These are phyloP conservation scores for Polytolypa hystricis DNA, from an alignment of 2,329 filamentous ascomycete genomes.

Conservation along the genomic window DNA sequence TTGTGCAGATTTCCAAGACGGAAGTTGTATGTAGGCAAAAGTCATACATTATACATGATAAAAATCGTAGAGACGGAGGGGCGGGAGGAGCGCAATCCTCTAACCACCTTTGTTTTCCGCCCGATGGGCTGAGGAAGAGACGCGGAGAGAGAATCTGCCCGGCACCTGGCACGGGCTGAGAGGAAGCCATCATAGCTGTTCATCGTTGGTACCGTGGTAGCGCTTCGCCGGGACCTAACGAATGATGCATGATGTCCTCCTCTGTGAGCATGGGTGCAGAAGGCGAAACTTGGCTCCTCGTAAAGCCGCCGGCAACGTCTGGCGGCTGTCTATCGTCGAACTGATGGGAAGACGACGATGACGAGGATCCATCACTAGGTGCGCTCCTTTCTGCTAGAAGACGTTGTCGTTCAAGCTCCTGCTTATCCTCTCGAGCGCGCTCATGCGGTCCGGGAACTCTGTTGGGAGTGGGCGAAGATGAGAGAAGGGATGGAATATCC, in stretches of 20 bases:
- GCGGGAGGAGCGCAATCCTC: no score
- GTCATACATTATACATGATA: no score
- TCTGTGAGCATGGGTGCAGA: conserved; percentile 45
- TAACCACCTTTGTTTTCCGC: no score
- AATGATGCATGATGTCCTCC: conserved; percentile 37
- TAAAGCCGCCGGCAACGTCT: no score
- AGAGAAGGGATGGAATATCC: background rate
- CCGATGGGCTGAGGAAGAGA: no score
- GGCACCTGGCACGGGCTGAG: no score
- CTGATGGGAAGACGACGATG: conserved; percentile 7
- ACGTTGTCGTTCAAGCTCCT: conserved; percentile 58
- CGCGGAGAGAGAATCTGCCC: no score
- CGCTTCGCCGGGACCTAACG: conserved; percentile 28
- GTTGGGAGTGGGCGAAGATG: conserved; percentile 7
- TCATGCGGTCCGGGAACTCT: conserved; percentile 31
- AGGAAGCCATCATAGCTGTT: no score
- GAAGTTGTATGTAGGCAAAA: no score
- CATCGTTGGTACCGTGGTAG: conserved; percentile 36
- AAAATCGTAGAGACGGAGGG: no score
- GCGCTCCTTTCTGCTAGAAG: conserved; percentile 55
- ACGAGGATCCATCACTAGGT: conserved; percentile 30
- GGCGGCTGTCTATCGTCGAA: conserved; percentile 15
- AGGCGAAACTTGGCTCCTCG: background rate
- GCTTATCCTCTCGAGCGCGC: conserved; percentile 55
- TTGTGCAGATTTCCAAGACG: no score